Evolutionary conservation across 768 basidiomycete species (phyloP), one percentile per base, ranked within the genome.

Genomic region (Lactifluus echinatus): DNA sequence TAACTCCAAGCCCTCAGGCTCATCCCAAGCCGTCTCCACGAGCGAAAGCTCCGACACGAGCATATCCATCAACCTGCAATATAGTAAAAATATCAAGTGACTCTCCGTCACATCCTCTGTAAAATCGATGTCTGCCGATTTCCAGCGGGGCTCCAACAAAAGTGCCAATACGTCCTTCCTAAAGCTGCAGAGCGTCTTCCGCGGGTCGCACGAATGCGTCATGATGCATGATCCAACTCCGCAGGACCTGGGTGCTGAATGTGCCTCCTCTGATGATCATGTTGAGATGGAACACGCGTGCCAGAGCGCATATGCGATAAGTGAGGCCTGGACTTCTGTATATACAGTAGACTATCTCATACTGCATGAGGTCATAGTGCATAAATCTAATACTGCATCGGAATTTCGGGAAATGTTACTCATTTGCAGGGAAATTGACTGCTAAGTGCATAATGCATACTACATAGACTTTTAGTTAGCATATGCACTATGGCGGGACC

Each of bases 141-240:
- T 54, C 44, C 45, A 47, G 26, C 45, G 40, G 17, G 40, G 37
- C 23, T 39, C 54, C 15, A 36, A 47, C 46, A 48, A n/a, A 19
- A 47, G 36, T 0, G 45, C 36, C 28, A 47, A 19, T 8, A 55
- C 45, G 37, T 46, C 26, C 53, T 14, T 42, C 36, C 53, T 45
- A 3, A 55, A 19, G 8, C n/a, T 14, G 8, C 7, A 14, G 21
- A 11, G 31, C 19, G 15, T 55, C 53, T 45, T 39, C 53, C 4
- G 24, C 26, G 6, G 53, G 53, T 8, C 44, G 36, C 26, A 36
- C 53, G 7, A 37, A 42, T 0, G 37, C n/a, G 26, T 47, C 40
- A 19, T 55, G 46, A n/a, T n/a, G n/a, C n/a, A n/a, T n/a, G 36
- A 55, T 55, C 54, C 54, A 55, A 28, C 49, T 24, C 54, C 54